Evolutionary conservation across 2,329 filamentous ascomycete species (phyloP).

Genomic region (Fusarium penzigii): DNA sequence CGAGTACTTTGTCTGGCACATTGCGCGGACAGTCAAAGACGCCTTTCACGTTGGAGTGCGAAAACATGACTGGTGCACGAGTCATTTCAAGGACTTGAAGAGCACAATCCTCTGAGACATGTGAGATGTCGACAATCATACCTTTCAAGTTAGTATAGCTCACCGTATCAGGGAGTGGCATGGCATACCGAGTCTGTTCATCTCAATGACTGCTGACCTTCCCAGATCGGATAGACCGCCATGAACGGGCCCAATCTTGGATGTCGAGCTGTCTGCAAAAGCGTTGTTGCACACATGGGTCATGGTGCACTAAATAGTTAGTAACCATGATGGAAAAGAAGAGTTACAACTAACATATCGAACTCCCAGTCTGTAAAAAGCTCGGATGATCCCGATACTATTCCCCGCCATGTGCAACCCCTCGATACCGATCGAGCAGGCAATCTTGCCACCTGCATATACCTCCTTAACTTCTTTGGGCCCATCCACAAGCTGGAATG

Average conservation of each 20-base stretch:
- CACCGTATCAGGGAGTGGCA: not conserved
- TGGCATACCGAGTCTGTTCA: conserved; percentile 33
- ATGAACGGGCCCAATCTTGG: conserved; percentile 20
- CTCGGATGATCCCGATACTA: conserved; percentile 34
- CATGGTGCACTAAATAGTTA: conserved; percentile 18
- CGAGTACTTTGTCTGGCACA: conserved; percentile 42
- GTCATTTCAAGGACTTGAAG: conserved; percentile 26
- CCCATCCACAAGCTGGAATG: conserved; percentile 24
- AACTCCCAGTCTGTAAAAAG: conserved; percentile 32
- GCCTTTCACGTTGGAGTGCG: conserved; percentile 28
- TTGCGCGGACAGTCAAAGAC: conserved; percentile 6
- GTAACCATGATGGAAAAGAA: too few relatives aligned
- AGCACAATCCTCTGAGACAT: conserved; percentile 29
- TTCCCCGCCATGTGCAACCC: conserved; percentile 37
- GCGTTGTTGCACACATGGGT: conserved; percentile 30
- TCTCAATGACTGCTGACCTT: conserved; percentile 31
- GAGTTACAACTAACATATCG: conserved; percentile 30
- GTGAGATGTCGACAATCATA: conserved; percentile 35
- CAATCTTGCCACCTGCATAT: conserved; percentile 33
- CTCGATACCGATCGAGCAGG: conserved; percentile 39
- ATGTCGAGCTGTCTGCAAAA: conserved; percentile 21
- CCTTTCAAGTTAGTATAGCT: not conserved
- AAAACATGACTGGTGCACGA: conserved; percentile 34
- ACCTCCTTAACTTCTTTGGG: conserved; percentile 30
- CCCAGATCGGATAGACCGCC: conserved; percentile 32